Evolutionary conservation across 2,329 filamentous ascomycete genomes (phyloP).

Genomic region (Macrophomina pseudophaseolina): DNA sequence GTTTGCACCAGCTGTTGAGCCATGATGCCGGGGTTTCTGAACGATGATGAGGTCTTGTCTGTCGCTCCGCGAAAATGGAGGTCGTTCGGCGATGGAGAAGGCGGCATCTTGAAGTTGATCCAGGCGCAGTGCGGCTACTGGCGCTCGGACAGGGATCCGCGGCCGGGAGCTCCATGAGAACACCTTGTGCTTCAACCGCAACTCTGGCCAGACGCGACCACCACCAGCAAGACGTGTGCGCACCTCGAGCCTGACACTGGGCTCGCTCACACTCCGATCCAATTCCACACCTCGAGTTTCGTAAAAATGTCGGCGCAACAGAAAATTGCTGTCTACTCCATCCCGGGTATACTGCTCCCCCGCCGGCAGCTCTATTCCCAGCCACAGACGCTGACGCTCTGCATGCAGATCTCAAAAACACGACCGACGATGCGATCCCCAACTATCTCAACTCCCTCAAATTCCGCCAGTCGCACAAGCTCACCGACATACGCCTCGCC

Average conservation of each 20-base stretch:
- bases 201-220: constrained; percentile 26
- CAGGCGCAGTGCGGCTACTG: constrained; percentile 19
- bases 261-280: constrained; percentile 19
- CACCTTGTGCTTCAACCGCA: constrained; percentile 40
- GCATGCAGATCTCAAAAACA: constrained; percentile 88
- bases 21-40: constrained; percentile 60
- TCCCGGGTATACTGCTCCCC: constrained; percentile 58
- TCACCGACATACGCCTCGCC: constrained; percentile 80
- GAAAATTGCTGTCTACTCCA: constrained; percentile 70
- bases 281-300: neutral
- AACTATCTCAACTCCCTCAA: constrained; percentile 90
- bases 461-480: constrained; percentile 80
- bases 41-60: neutral
- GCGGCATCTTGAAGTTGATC: constrained; percentile 14
- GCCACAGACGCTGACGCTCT: constrained; percentile 17
- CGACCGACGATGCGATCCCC: constrained; percentile 89
- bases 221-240: constrained; percentile 3
- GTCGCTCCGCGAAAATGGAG: neutral
- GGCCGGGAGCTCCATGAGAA: constrained; percentile 39
- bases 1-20: constrained; percentile 86
- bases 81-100: constrained; percentile 14
- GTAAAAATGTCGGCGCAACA: constrained; percentile 43
- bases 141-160: constrained; percentile 36
- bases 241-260: constrained; percentile 12
- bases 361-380: neutral